Evolutionary conservation across 2,329 filamentous ascomycete genomes (phyloP), one percentile per base, ranked within the genome.

Genomic region (Diaporthe eres): DNA sequence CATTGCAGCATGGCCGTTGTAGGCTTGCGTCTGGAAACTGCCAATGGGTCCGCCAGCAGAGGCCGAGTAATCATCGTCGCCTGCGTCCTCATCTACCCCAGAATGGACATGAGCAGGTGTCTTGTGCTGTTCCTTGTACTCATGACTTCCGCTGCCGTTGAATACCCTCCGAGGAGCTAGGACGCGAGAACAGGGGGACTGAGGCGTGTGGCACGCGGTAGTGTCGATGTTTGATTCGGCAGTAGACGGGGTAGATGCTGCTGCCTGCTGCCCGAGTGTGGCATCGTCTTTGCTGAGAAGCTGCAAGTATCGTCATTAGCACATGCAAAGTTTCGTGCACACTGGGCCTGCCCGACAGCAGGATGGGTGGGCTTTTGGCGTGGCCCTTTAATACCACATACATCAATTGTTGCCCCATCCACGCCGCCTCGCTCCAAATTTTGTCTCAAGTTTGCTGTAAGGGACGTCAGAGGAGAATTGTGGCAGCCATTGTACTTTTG

Each of bases 401-500:
- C 88, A 77, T 82, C 83, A 77, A 91, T 84, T 25, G 86, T 86
- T 25, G 85, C 83, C 72, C 88, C 83, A 2, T 82, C 82, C 53
- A 91, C 85, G 6, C 89, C 90, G 37, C 87, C 88, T 75, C 81
- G 82, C 65, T 87, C 81, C 39, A 92, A 85, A 72, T 88, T 90
- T n/a, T 83, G 84, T 68, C 84, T 82, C 55, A 90, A 81, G 72
- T 86, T 86, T n/a, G 80, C 86, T 88, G 49, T 12, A 74, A 76
- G 19, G 49, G 60, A 60, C 68, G 77, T 79, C 49, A 74, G 65
- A 67, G 47, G 17, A 78, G 39, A 22, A 58, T 61, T 76, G 73
- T 57, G 70, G 78, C 57, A 78, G 71, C 57, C 47, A 25, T 25
- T 72, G 75, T 34, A 19, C 47, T 58, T 55, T 44, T 47, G 28